Percentiles rank a stretch among this genome's conserved stretches.
phyloP scores from a whole-genome alignment of 805 yeast species.

The Myxozyma kluyveri region DNA sequence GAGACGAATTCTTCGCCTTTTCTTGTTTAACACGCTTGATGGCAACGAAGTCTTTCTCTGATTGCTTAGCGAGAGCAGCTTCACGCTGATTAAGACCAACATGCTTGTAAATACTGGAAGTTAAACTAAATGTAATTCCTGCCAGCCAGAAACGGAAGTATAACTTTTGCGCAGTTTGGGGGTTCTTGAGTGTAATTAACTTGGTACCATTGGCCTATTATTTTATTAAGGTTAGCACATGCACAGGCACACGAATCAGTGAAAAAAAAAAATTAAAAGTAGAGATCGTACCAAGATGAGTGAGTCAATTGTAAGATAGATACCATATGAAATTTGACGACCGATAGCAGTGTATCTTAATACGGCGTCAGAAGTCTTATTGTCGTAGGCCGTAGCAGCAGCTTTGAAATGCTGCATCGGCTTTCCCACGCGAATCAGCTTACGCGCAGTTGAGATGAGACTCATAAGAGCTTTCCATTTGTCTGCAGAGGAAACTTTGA shows the following conservation, averaged over 20 bases:
- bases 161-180: constrained; percentile 50
- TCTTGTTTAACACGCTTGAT: constrained; percentile 43
- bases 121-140: constrained; percentile 62
- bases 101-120: constrained; percentile 56
- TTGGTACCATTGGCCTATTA: constrained; percentile 47
- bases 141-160: constrained; percentile 75
- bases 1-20: constrained; percentile 53
- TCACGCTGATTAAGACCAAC: constrained; percentile 45
- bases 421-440: constrained; percentile 79
- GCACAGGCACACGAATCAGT: too few species aligned
- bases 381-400: constrained; percentile 65
- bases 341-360: constrained; percentile 45
- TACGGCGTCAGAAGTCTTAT: constrained; percentile 64
- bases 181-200: constrained; percentile 38
- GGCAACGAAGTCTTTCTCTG: constrained; percentile 42
- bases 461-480: constrained; percentile 56
- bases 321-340: constrained; percentile 39
- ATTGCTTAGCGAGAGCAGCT: constrained; percentile 35
- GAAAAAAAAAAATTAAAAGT: neutral
- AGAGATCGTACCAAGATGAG: constrained; percentile 34
- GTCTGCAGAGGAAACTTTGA: constrained; percentile 43
- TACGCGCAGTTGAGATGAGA: constrained; percentile 69
- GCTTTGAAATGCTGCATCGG: constrained; percentile 67
- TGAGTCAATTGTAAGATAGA: constrained; percentile 40
- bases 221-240: neutral